Evolutionary conservation across 441 rosid genomes (phyloP).

Genomic region (Euphorbia celastroides): DNA sequence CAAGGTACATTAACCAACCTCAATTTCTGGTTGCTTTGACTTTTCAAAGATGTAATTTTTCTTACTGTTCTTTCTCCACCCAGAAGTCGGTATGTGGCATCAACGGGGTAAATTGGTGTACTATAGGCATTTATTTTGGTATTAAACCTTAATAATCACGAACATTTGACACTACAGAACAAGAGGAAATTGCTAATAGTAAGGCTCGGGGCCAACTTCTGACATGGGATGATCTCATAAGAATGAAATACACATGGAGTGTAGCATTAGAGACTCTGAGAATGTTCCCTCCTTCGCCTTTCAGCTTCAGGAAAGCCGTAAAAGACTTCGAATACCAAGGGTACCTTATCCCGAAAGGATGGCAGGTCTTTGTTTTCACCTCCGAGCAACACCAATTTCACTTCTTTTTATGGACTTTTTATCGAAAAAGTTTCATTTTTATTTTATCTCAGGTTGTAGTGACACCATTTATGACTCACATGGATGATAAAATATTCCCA

Average conservation of each 20-base stretch:
- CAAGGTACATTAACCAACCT: not conserved
- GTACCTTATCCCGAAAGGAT: not conserved
- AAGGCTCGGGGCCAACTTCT: not conserved
- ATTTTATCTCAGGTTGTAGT: not conserved
- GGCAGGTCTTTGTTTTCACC: not conserved
- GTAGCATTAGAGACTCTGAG: not conserved
- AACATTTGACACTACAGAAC: not conserved
- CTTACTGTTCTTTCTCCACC: too few species aligned
- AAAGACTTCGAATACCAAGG: not conserved
- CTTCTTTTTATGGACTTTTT: not conserved
- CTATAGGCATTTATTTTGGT: too few species aligned
- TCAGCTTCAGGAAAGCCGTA: not conserved
- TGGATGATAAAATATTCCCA: not conserved
- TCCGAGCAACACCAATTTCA: not conserved
- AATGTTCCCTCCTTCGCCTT: not conserved
- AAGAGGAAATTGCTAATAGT: constrained; percentile 11
- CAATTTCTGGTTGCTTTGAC: too few species aligned
- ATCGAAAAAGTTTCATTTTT: not conserved
- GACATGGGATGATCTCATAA: not conserved
- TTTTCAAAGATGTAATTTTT: too few species aligned
- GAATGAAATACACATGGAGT: constrained; percentile 5
- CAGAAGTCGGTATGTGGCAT: too few species aligned
- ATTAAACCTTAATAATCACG: not conserved
- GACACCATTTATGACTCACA: constrained; percentile 2
- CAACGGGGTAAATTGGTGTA: too few species aligned